Percentiles rank a stretch among this genome's conserved stretches.
These are phyloP conservation scores for Saccharomyces uvarum DNA, from an alignment of 1,139 yeast species.

Conservation along the genomic window DNA sequence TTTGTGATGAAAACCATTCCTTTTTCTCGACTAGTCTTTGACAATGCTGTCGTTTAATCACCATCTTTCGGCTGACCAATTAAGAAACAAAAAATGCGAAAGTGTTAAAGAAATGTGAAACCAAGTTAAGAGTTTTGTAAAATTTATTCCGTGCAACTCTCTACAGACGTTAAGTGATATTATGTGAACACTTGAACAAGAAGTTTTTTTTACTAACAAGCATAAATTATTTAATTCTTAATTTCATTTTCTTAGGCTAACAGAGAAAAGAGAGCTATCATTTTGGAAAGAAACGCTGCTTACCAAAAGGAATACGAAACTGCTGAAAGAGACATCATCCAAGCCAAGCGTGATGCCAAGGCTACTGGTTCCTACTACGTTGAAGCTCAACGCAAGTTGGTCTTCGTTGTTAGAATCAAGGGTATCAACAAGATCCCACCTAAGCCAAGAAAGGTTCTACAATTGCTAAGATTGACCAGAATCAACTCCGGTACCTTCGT, in stretches of 20 bases:
- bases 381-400: conserved; percentile 94
- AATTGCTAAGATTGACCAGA: conserved; percentile 94
- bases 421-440: conserved; percentile 99
- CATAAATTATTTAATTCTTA: conserved; percentile 6
- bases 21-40: conserved; percentile 1
- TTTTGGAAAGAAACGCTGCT: conserved; percentile 96
- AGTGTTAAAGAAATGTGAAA: neutral
- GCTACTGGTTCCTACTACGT: conserved; percentile 95
- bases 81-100: neutral
- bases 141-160: neutral
- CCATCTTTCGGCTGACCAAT: neutral
- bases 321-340: conserved; percentile 86
- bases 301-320: conserved; percentile 95
- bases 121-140: neutral
- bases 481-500: conserved; percentile 98
- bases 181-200: too few species aligned
- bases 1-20: neutral
- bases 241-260: conserved; percentile 44
- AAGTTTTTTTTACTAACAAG: conserved; percentile 21
- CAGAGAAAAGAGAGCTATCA: conserved; percentile 90
- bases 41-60: conserved; percentile 1
- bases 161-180: neutral
- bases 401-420: conserved; percentile 97
- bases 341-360: conserved; percentile 94
- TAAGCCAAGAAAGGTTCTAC: conserved; percentile 99